Conservation (phyloP, 2,329 filamentous ascomycete species). For the Aspergillus tubingensis region DNA sequence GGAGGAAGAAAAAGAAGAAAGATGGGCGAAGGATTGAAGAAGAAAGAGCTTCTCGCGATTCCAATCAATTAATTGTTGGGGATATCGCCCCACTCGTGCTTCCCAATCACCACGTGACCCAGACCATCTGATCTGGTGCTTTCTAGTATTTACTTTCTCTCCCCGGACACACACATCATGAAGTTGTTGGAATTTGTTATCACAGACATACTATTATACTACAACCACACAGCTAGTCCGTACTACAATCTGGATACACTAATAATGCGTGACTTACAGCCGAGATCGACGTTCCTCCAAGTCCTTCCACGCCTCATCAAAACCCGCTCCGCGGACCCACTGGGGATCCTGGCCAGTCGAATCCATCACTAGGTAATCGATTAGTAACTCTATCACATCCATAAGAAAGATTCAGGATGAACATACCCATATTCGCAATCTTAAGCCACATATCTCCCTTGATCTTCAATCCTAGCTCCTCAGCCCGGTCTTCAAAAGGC, state of each 20-base stretch:
- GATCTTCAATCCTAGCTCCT: conserved; percentile 36
- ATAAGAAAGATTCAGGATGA: not conserved
- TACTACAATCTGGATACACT: not conserved
- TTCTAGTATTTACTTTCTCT: too few species aligned
- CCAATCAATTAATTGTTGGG: conserved; percentile 32
- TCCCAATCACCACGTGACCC: conserved; percentile 33
- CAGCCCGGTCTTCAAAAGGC: conserved; percentile 32
- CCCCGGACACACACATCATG: too few species aligned
- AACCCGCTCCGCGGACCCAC: conserved; percentile 46
- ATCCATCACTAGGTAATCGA: conserved; percentile 33
- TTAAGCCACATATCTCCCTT: conserved; percentile 48
- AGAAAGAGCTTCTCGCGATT: too few species aligned
- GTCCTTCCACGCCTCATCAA: conserved; percentile 45
- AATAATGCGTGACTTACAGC: not conserved
- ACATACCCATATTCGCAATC: conserved; percentile 48
- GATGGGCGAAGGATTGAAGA: conserved; percentile 18
- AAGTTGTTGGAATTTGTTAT: too few species aligned
- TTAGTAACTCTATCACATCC: not conserved
- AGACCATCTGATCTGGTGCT: not conserved
- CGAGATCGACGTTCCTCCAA: conserved; percentile 9
- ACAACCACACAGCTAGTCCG: too few species aligned
- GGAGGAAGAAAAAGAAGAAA: conserved; percentile 14
- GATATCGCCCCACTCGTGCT: conserved; percentile 25
- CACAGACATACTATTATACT: not conserved
- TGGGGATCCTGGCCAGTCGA: conserved; percentile 30